Percentiles rank a stretch among this genome's conserved stretches.
Conservation (phyloP, 805 yeast genomes). For the Brettanomyces nanus region DNA sequence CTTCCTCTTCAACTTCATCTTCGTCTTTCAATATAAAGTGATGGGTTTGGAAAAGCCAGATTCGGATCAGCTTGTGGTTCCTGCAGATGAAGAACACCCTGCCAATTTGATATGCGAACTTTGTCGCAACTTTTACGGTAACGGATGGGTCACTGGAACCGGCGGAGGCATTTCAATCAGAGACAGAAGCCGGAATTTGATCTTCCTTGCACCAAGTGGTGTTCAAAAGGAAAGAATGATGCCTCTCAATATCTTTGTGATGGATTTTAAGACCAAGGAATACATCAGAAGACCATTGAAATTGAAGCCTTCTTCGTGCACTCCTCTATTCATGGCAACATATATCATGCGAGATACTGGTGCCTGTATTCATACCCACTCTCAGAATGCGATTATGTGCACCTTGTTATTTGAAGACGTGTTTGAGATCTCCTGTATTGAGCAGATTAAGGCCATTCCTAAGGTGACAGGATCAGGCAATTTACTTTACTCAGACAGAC, state of each 20-base stretch:
- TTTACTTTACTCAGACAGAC: slow-evolving; percentile 61
- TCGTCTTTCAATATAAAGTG: no score
- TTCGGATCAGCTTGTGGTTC: slow-evolving; percentile 13
- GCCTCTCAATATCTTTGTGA: slow-evolving; percentile 76
- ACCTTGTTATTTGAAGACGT: slow-evolving; percentile 62
- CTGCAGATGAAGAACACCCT: slow-evolving; percentile 43
- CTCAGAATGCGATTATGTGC: slow-evolving; percentile 79
- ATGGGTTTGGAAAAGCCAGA: no score
- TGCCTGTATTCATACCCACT: slow-evolving; percentile 93
- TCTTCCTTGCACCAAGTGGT: slow-evolving; percentile 90
- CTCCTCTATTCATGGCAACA: slow-evolving; percentile 77
- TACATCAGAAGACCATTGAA: slow-evolving; percentile 53
- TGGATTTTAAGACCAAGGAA: slow-evolving; percentile 43
- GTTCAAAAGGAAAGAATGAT: slow-evolving; percentile 86
- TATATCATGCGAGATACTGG: slow-evolving; percentile 64
- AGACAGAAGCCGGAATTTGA: slow-evolving; percentile 33
- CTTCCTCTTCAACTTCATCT: no score
- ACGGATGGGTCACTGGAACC: slow-evolving; percentile 92
- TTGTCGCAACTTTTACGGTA: slow-evolving; percentile 66
- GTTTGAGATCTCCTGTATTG: slow-evolving; percentile 72
- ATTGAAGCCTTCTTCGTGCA: slow-evolving; percentile 88
- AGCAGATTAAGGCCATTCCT: slow-evolving; percentile 91
- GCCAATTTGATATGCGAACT: slow-evolving; percentile 79
- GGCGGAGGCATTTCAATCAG: slow-evolving; percentile 90
- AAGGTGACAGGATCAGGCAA: slow-evolving; percentile 57